Percentiles rank a stretch among this genome's conserved stretches.
Conservation (phyloP, 768 basidiomycete genomes). For the Leccinellum luteum region DNA sequence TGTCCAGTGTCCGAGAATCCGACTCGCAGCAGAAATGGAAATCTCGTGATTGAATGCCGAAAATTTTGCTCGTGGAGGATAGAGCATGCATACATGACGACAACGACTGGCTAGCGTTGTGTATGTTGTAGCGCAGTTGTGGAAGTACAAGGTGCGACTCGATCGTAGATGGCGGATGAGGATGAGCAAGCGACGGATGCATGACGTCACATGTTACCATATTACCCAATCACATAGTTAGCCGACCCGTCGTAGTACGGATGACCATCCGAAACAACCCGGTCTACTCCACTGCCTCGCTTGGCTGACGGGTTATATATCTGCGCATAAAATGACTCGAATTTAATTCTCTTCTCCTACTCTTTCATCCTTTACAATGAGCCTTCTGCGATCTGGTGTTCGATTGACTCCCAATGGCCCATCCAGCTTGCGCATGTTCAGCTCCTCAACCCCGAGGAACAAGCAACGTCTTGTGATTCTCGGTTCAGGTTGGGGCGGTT, state of each 20-base stretch:
- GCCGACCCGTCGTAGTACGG: too few species aligned
- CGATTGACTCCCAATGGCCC: not conserved
- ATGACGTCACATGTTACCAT: too few species aligned
- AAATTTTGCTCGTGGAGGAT: too few species aligned
- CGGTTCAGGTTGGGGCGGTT: slow-evolving; percentile 80
- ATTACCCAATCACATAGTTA: too few species aligned
- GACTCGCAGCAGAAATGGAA: not conserved
- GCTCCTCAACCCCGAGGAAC: slow-evolving; percentile 32
- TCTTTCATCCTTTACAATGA: slow-evolving; percentile 9
- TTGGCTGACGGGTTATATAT: not conserved
- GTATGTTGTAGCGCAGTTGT: too few species aligned
- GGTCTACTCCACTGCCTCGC: not conserved
- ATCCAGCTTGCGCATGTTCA: slow-evolving; percentile 34
- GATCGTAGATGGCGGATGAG: too few species aligned
- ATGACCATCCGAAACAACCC: too few species aligned
- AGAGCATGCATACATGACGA: too few species aligned
- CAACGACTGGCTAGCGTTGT: too few species aligned
- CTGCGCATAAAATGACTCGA: not conserved
- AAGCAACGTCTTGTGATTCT: slow-evolving; percentile 59
- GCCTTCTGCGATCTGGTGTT: slow-evolving; percentile 10
- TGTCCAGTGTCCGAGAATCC: not conserved
- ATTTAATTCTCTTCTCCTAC: not conserved
- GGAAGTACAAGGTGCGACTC: too few species aligned
- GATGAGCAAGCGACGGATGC: too few species aligned
- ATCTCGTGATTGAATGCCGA: not conserved